These are phyloP conservation scores for Flaveria sonorensis DNA, from an alignment of 129 eudicot genomes.

Conservation along the genomic window DNA sequence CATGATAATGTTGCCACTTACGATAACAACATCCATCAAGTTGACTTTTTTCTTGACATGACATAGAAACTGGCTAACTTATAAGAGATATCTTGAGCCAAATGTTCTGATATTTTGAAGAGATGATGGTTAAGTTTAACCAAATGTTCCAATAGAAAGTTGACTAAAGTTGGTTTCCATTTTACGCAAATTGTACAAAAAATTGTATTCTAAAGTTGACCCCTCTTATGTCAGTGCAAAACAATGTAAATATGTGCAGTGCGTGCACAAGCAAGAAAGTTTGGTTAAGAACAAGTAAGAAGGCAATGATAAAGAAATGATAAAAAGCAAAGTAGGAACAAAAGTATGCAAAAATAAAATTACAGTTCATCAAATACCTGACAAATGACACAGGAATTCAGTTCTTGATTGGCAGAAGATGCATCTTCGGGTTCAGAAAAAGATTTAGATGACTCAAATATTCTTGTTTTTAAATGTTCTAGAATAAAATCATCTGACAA, in stretches of 20 bases:
- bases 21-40: too few relatives aligned
- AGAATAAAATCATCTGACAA: constrained; percentile 62
- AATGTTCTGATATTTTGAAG: not conserved
- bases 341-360: not conserved
- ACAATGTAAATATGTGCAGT: too few relatives aligned
- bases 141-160: not conserved
- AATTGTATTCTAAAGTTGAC: too few relatives aligned
- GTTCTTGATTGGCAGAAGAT: constrained; percentile 47
- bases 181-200: too few relatives aligned
- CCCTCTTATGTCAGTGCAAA: too few relatives aligned
- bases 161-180: not conserved
- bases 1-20: too few relatives aligned
- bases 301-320: not conserved
- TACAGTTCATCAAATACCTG: constrained; percentile 50
- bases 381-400: constrained; percentile 75
- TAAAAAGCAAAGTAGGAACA: not conserved
- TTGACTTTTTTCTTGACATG: too few relatives aligned
- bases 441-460: constrained; percentile 39
- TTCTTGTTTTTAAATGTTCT: constrained; percentile 53
- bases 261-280: not conserved
- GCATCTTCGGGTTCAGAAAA: constrained; percentile 46
- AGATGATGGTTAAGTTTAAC: not conserved
- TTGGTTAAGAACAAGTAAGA: not conserved
- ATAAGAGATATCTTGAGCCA: not conserved
- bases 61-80: not conserved